These are phyloP conservation scores for Trametes punicea DNA, from an alignment of 768 basidiomycete species.

Conservation along the genomic window DNA sequence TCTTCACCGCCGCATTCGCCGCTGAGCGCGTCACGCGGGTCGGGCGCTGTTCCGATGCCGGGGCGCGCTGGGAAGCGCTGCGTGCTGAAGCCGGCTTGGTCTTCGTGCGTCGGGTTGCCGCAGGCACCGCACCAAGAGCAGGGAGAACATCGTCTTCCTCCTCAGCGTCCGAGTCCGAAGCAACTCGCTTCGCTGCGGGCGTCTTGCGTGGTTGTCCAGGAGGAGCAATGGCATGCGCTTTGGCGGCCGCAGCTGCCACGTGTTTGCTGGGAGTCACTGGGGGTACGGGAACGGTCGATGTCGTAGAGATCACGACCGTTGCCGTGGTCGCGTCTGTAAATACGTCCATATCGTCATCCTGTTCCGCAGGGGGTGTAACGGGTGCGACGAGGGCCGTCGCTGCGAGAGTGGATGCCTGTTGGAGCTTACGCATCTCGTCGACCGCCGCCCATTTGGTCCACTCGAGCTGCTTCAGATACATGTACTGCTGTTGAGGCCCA, in stretches of 20 bases:
- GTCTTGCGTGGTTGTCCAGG: constrained; percentile 89
- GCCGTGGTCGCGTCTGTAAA: constrained; percentile 35
- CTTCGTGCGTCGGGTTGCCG: constrained; percentile 27
- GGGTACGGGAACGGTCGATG: constrained; percentile 40
- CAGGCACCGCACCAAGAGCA: constrained; percentile 51
- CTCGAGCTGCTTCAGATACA: constrained; percentile 91
- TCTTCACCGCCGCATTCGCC: constrained; percentile 41
- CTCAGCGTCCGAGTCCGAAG: constrained; percentile 60
- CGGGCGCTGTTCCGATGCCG: constrained; percentile 70
- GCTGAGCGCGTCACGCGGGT: constrained; percentile 71
- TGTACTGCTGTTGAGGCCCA: constrained; percentile 90
- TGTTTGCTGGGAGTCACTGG: constrained; percentile 83
- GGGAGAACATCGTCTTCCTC: constrained; percentile 64
- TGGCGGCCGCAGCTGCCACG: constrained; percentile 64
- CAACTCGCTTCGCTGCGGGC: constrained; percentile 69
- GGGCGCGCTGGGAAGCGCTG: constrained; percentile 43
- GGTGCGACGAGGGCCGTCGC: constrained; percentile 58
- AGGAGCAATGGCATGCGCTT: constrained; percentile 67
- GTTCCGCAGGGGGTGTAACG: constrained; percentile 78
- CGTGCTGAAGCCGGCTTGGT: constrained; percentile 27
- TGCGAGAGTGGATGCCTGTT: constrained; percentile 35
- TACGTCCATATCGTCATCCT: constrained; percentile 55
- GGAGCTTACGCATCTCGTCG: constrained; percentile 66
- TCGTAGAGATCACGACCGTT: constrained; percentile 20
- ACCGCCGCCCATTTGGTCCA: constrained; percentile 92